Evolutionary conservation across 169 alveolate genomes (phyloP), one percentile per base, ranked within the genome.

Genomic region (Theileria sp.): DNA sequence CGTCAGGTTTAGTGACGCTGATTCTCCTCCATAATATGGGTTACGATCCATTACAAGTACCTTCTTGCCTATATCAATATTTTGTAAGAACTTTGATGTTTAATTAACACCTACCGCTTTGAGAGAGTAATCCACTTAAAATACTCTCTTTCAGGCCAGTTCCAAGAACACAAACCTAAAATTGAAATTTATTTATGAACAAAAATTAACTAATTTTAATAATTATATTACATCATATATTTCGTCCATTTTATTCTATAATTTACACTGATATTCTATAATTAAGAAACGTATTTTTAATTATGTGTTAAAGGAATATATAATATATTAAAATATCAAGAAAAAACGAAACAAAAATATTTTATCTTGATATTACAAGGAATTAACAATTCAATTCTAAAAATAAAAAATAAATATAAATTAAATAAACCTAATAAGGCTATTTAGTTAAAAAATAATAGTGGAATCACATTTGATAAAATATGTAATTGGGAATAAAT

Each of bases 121-220:
- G 94, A 7, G 99, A 95, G 58, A 98, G 94, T 15, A 98, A 92
- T 26, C 99, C 99, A 69, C 98, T 93, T 19, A 98, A 90, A 77
- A 97, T 96, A 89, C 99, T 97, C 86, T 98, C 99, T 84, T 96
- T 96, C 32, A 97, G 93, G 0, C 99, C 99, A 1, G 99, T 98
- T 38, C 99, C 99, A 78, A 98, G 94, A 25, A 97, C 98, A 25
- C 96, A 92, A 21, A 96, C 99, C 86, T 84, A 54, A 9, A 15
- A 21, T n/a, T 28, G 26, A 58, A 60, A 38, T 1, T 10, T 26
- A 3, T 76, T 54, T 38, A n/a, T 2, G 32, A 15, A 58, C 13
- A 21, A 21, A 25, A 21, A 58, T 58, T 58, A 58, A 58, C 19
- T 30, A 32, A 13, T 30, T n/a, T 26, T 51, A 34, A 7, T 12